Evolutionary conservation across 75 land plant species (phyloP), one percentile per base, ranked within the genome.

Genomic region (Isoetes taiwanensis): DNA sequence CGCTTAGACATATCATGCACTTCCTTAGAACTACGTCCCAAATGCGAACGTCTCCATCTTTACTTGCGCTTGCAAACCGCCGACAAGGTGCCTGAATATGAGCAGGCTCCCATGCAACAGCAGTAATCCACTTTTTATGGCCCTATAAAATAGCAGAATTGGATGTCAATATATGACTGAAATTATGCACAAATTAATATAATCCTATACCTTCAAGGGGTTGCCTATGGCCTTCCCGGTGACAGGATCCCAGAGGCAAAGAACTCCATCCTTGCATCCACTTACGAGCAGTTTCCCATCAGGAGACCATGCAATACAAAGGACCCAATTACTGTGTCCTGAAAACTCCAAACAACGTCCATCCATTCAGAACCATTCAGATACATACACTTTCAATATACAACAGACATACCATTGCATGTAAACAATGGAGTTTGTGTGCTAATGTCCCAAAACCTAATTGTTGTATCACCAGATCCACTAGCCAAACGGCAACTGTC

Each of bases 301-400:
- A 0, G 98, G 86, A 35, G 98, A 87, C 98, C 98, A 93, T 26
- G 90, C 80, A 62, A 93, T 84, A 64, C 77, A 79, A 43, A 93
- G 95, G 42, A 93, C 98, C 98, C 98, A 93, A 69, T 84, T 84
- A 57, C 69, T 88, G 61, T 93, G 98, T 21, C 94, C 97, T 91
- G 64, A 34, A 63, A 42, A 40, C 64, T 43, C 32, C 1, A 23
- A 21, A 8, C 19, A 28, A 37, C 5, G 34, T 52, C 33, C 5
- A 11, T 52, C 32, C 55, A 52, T 6, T 52, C n/a, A 21, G 39
- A 52, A 52, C 11, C 33, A 8, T 28, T 52, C 16, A n/a, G 30
- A 28, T 1, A 1, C 8, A 52, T 30, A 24, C 9, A 33, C 9
- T 20, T 17, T 53, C 56, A 46, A 17, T 46, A 11, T 11, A 46